Conservation (phyloP, 768 basidiomycete genomes). For the Suillus spraguei region DNA sequence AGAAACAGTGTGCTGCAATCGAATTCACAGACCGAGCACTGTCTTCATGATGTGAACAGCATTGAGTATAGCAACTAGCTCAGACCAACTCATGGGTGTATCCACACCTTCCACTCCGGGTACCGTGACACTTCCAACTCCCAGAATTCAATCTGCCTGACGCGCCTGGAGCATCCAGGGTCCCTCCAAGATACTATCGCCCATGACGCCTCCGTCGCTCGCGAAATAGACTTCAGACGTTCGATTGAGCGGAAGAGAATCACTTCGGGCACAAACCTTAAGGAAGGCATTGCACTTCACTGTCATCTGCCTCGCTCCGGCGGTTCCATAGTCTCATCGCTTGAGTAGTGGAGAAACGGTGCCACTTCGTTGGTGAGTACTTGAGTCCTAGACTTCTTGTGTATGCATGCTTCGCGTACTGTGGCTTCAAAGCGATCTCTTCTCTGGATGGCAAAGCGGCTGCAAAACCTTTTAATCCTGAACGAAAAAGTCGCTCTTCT, state of each 20-base stretch:
- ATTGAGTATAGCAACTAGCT: conserved; percentile 94
- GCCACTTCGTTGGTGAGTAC: conserved; percentile 88
- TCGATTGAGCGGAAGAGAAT: conserved; percentile 35
- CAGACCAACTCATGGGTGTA: conserved; percentile 84
- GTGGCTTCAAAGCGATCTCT: conserved; percentile 71
- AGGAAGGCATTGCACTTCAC: conserved; percentile 85
- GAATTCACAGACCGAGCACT: conserved; percentile 51
- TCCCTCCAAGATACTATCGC: conserved; percentile 57
- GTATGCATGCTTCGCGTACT: neutral
- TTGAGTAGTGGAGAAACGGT: conserved; percentile 95
- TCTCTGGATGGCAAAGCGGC: conserved; percentile 93
- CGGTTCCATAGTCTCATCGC: conserved; percentile 94
- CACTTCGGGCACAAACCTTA: conserved; percentile 51
- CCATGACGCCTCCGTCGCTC: conserved; percentile 72
- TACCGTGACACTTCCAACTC: conserved; percentile 34
- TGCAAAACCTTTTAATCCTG: conserved; percentile 94
- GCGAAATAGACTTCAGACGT: conserved; percentile 64
- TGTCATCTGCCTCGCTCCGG: conserved; percentile 97
- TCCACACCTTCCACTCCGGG: conserved; percentile 43
- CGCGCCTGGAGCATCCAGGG: conserved; percentile 68
- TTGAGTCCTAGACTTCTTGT: no score
- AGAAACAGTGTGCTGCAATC: no score
- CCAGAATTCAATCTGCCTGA: conserved; percentile 41
- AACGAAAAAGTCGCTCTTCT: conserved; percentile 97
- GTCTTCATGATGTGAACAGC: conserved; percentile 85